Evolutionary conservation across 495 filamentous ascomycete genomes (phyloP), one percentile per base, ranked within the genome.

Genomic region (Neurospora pannonica): DNA sequence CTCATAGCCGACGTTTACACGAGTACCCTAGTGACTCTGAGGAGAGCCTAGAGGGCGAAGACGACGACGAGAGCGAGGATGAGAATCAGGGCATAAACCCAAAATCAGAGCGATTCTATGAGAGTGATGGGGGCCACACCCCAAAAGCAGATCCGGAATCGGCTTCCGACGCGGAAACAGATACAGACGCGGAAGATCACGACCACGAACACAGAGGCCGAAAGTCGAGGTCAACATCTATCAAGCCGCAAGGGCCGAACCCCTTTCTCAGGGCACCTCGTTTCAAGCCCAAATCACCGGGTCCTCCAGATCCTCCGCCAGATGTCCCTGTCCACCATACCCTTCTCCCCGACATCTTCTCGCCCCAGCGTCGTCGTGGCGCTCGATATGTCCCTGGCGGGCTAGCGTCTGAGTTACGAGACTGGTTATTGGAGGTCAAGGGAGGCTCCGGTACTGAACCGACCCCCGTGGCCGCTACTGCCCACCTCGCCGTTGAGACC

Each of bases 361-460:
- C 85, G 5, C 85, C 85, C 3, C 82, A 79, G 38, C 79, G 83
- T 5, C 77, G 78, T 11, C 79, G 79, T 21, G 78, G 75, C 38
- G 75, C 72, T 46, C 39, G 36, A 28, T 86, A 86, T 72, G 48
- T 85, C 19, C 71, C 81, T 0, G 82, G 83, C 9, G 85, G 85
- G 0, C 77, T 87, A 11, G 85, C 85, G 3, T 78, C 83, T 4
- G 81, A 84, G 73, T 74, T 86, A 4, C 81, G 84, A 19, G 80
- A 84, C 70, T 86, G 85, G 85, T 81, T 87, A 39, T 81, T 85
- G 10, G 83, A 84, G 39, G 78, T 83, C 39, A 84, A 84, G 76
- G 79, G 77, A 0, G 77, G 76, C 21, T 76, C 77, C 0, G 75
- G 78, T 2, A 72, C 73, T 3, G 77, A 73, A n/a, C 73, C 72